phyloP scores from a whole-genome alignment of 2,329 filamentous ascomycete genomes.

The Epichloe hybrida region DNA sequence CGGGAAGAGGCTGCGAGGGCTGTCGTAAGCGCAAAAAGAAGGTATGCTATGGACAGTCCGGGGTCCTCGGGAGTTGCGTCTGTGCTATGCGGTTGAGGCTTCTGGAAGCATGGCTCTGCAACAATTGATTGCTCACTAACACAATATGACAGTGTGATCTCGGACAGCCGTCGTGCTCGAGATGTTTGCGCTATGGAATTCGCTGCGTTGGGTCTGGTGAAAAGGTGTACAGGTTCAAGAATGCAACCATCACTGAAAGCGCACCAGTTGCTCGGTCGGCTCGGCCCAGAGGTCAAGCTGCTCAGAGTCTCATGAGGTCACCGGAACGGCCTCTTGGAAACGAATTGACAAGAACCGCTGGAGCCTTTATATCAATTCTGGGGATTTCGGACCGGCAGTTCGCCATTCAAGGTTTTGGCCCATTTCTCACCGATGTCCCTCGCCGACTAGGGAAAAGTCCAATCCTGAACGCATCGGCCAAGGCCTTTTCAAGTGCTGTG shows the following conservation, averaged over 20 bases:
- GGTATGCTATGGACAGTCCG: constrained; percentile 1
- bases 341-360: neutral
- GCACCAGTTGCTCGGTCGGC: neutral
- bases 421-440: constrained; percentile 31
- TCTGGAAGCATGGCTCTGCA: neutral
- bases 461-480: constrained; percentile 28
- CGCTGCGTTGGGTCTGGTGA: constrained; percentile 4
- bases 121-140: neutral
- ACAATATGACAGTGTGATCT: constrained; percentile 1
- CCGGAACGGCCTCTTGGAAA: constrained; percentile 2
- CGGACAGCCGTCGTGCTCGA: constrained; percentile 4
- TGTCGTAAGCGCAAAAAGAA: constrained; percentile 6
- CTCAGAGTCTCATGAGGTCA: neutral
- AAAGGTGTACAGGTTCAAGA: constrained; percentile 3
- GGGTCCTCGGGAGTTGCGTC: too few relatives aligned
- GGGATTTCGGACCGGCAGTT: constrained; percentile 29
- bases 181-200: constrained; percentile 1
- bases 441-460: constrained; percentile 29
- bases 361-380: constrained; percentile 18
- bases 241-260: constrained; percentile 2
- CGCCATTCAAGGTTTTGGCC: constrained; percentile 32
- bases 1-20: constrained; percentile 2
- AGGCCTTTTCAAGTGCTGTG: constrained; percentile 16
- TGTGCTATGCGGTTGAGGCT: neutral
- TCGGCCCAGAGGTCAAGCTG: neutral